Evolutionary conservation across 306 rosid genomes (phyloP), one percentile per base, ranked within the genome.

Genomic region (Calophaca sinica): DNA sequence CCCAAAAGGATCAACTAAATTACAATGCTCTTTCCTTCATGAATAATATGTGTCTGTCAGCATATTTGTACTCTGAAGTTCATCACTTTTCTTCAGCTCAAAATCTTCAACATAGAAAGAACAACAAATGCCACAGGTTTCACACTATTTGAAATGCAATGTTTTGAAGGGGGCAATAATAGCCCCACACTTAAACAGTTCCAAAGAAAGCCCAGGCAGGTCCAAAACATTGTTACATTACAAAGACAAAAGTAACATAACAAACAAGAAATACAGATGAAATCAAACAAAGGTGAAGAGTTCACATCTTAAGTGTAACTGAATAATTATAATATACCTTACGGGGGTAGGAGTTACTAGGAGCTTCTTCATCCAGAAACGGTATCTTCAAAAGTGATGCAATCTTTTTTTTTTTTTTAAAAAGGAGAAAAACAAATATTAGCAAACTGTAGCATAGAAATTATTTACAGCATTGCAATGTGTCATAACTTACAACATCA

Each of bases 381-480:
- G 97, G 97, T 50, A 94, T 88, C 91, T 92, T 90, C 88, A 94
- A 83, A 58, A 82, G 49, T 0, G 96, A 81, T 6, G 96, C 97
- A 26, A 92, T 82, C 98, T 94, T 68, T 20, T 20, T 20, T 20
- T 20, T 20, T 20, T 20, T 20, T 20, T 74, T 49, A 31, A 7
- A 9, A 69, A 42, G 44, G 62, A 33, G 3, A 10, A 70, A 45
- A 39, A 67, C 38, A n/a, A 51, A 55, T 61, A 55, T 29, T 35
- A 68, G 78, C 14, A 49, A 79, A 62, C 15, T 12, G 51, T 9
- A 52, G 62, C 2, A 71, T 9, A 69, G 15, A 68, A 79, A 26
- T 51, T 9, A 20, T 20, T 20, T 20, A 49, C 39, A 75, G 31
- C 45, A 46, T 51, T 52, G 39, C 54, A 72, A 58, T 26, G 71